These are phyloP conservation scores for Penicillium canescens DNA, from an alignment of 495 filamentous ascomycete species.

Conservation along the genomic window DNA sequence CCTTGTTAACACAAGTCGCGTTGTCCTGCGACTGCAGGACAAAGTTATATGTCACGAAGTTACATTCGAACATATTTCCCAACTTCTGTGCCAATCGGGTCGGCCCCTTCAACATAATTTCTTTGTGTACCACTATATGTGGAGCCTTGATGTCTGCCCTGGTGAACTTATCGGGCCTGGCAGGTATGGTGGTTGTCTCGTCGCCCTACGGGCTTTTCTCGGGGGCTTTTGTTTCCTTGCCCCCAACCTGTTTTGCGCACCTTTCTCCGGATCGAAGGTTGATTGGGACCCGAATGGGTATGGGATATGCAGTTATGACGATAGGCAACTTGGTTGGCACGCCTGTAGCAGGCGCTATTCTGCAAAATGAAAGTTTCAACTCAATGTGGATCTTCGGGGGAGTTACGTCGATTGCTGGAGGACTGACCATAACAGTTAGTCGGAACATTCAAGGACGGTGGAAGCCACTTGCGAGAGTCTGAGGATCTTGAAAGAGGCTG, in stretches of 20 bases:
- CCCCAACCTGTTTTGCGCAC: constrained; percentile 11
- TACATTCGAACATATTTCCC: background rate
- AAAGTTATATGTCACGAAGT: no score
- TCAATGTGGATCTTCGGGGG: no score
- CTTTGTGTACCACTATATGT: constrained; percentile 6
- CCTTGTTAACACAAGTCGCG: no score
- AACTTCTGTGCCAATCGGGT: constrained; percentile 14
- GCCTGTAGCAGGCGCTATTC: constrained; percentile 54
- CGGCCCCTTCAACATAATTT: constrained; percentile 39
- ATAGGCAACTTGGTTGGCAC: constrained; percentile 58
- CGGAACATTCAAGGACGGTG: no score
- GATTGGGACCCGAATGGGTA: constrained; percentile 62
- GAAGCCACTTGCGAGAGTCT: no score
- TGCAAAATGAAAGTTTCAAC: no score
- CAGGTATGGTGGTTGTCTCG: constrained; percentile 33
- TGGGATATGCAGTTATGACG: constrained; percentile 50
- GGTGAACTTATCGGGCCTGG: background rate
- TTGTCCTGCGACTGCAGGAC: no score
- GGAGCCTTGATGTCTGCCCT: no score
- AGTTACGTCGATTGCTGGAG: no score
- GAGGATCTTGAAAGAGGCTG: no score
- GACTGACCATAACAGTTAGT: no score
- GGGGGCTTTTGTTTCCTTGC: constrained; percentile 35
- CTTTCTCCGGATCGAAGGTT: constrained; percentile 22
- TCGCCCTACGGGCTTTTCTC: constrained; percentile 58